Evolutionary conservation across 2,329 filamentous ascomycete species (phyloP).

Genomic region (Monilinia vaccinii-corymbosi): DNA sequence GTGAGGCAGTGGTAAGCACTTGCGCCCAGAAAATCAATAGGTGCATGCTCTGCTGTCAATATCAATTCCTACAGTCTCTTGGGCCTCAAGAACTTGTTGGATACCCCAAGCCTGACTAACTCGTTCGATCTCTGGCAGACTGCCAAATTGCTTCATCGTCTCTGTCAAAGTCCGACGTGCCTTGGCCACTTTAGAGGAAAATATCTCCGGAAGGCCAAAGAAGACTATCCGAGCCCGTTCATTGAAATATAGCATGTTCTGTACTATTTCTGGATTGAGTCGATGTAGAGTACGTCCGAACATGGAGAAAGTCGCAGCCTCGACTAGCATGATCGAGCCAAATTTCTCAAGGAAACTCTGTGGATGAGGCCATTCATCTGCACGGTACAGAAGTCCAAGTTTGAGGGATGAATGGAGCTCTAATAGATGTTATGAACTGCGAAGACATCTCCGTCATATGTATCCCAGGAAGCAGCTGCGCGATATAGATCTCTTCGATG

Average conservation of each 20-base stretch:
- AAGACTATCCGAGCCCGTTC: slow-evolving; percentile 3
- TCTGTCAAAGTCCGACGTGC: background rate
- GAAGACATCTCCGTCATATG: slow-evolving; percentile 2
- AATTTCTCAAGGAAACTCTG: background rate
- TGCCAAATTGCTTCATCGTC: background rate
- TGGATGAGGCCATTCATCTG: background rate
- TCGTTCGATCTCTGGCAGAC: background rate
- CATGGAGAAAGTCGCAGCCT: slow-evolving; percentile 7
- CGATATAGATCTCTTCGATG: slow-evolving; percentile 3
- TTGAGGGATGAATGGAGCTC: background rate
- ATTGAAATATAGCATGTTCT: slow-evolving; percentile 2
- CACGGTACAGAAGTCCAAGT: slow-evolving; percentile 1
- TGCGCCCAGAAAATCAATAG: slow-evolving; percentile 5
- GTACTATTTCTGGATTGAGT: slow-evolving; percentile 2
- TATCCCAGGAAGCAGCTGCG: background rate
- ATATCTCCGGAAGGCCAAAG: slow-evolving; percentile 5
- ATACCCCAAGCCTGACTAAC: background rate
- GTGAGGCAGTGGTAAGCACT: background rate
- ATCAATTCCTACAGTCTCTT: slow-evolving; percentile 1
- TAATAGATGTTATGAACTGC: background rate
- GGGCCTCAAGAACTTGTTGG: background rate
- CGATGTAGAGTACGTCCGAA: background rate
- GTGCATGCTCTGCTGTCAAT: background rate
- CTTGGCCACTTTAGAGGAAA: slow-evolving; percentile 3
- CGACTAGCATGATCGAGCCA: background rate